A percentile compares a stretch with the other conserved stretches of the same genome.
Evolutionary conservation across 108 stramenopile genomes (phyloP).

Genomic region (Pseudonitzschia pungens): DNA sequence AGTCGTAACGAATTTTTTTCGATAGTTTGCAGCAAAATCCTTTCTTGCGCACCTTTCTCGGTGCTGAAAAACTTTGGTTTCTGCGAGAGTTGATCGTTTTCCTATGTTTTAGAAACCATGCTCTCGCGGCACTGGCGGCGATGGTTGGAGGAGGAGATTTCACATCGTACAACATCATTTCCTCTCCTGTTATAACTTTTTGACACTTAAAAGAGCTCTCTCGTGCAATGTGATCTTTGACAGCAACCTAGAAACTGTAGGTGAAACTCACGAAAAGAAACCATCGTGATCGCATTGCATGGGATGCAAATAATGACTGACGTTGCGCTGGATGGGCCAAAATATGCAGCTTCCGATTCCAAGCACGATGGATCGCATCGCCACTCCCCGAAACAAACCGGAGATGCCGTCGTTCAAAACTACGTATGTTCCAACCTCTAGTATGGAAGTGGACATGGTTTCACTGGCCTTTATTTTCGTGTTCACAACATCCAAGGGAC

Average conservation of each 20-base stretch:
- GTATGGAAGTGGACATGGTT: conserved; percentile 16
- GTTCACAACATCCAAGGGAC: conserved; percentile 34
- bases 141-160: no score
- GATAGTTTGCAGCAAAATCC: no score
- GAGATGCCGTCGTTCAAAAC: conserved; percentile 16
- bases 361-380: conserved; percentile 20
- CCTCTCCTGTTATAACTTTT: no score
- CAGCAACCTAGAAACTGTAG: background rate
- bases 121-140: no score
- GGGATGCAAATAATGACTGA: conserved; percentile 13
- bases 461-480: conserved; percentile 27
- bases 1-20: no score
- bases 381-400: conserved; percentile 33
- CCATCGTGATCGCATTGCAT: background rate
- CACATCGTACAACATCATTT: no score
- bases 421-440: background rate
- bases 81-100: no score
- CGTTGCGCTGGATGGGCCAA: conserved; percentile 32
- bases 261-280: background rate
- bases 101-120: no score
- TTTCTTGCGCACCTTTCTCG: no score
- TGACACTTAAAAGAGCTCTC: no score
- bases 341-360: conserved; percentile 31
- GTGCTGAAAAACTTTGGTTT: no score
- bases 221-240: no score